phyloP scores from a whole-genome alignment of 1,139 yeast species.

The Blastobotrys serpentis region DNA sequence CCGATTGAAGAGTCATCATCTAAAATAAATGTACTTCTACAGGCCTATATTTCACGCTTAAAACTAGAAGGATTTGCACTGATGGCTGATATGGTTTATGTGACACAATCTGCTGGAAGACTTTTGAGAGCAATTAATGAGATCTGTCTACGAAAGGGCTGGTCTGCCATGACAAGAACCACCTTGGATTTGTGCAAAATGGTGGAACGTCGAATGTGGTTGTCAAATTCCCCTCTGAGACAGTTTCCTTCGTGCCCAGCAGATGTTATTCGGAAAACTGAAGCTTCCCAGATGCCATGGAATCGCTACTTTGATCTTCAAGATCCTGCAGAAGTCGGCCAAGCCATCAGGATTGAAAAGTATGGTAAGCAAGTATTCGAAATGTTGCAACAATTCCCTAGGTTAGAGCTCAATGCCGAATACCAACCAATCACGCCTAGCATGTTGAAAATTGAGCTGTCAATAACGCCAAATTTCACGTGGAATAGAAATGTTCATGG shows the following conservation, averaged over 20 bases:
- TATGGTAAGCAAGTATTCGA: constrained; percentile 63
- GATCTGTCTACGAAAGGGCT: constrained; percentile 64
- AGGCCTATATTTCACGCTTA: constrained; percentile 77
- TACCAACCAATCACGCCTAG: constrained; percentile 78
- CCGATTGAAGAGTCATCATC: constrained; percentile 68
- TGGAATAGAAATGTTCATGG: constrained; percentile 74
- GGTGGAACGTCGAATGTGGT: constrained; percentile 83
- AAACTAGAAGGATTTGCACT: constrained; percentile 85
- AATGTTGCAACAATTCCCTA: constrained; percentile 70
- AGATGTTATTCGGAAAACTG: constrained; percentile 71
- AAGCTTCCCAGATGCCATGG: constrained; percentile 84
- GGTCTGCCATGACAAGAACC: constrained; percentile 64
- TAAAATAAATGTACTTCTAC: constrained; percentile 76
- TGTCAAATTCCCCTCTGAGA: constrained; percentile 78
- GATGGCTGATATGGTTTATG: constrained; percentile 88
- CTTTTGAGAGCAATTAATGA: constrained; percentile 83
- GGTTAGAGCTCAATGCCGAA: constrained; percentile 53
- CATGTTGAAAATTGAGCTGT: constrained; percentile 63
- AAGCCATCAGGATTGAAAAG: constrained; percentile 71
- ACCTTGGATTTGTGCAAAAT: constrained; percentile 70
- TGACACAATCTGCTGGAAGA: constrained; percentile 92
- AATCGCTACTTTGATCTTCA: constrained; percentile 63
- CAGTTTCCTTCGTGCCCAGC: constrained; percentile 70
- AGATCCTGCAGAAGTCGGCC: constrained; percentile 74
- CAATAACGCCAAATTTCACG: constrained; percentile 66